Base-by-base conservation (phyloP, 1,284 basidiomycete species). In the Cryptococcus sp. region DNA sequence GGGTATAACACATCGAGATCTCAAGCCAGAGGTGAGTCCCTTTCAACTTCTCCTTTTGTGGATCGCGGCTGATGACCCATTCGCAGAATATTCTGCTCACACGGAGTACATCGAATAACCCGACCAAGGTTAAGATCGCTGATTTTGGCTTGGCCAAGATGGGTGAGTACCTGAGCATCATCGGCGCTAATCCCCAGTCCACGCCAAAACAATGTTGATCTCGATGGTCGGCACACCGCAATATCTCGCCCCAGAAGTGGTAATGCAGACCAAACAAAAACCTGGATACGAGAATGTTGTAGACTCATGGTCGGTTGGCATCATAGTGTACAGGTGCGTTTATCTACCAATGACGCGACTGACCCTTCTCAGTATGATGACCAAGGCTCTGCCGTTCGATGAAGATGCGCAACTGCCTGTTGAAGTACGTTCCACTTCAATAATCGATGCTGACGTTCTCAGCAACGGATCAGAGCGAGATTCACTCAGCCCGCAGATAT, bases 111-210 rank as follows among this genome's bases (percentile, higher is more conserved):
- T 49, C 58, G 10, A 66, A 67, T 25, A 49, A 55, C 4, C 63
- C 64, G 0, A 64, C 64, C 1, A 68, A 58, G 15, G 63, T 75
- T 52, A 78, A 78, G 54, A 87, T 96, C 25, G 93, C 93, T 2
- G 93, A 95, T 75, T 96, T 95, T 73, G 93, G 93, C 5, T 83
- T 96, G 15, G 93, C 93, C 0, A 96, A 96, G 73, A 86, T 88
- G 56, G 86, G 91, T 44, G 46, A 57, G 87, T 89, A 63, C 20
- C 17, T 38, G 15, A 70, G 66, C 46, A 53, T 60, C 54, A 13
- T 20, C 39, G 37, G 37, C 6, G n/a, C 45, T 54, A 29, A 47
- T 50, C 22, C 29, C 17, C 55, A 75, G 75, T 76, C 4, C 61
- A 76, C 46, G 57, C 65, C 17, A 63, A 65, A 17, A 77, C 77